phyloP scores from a whole-genome alignment of 257 asterid species.

The Solanum neorickii region DNA sequence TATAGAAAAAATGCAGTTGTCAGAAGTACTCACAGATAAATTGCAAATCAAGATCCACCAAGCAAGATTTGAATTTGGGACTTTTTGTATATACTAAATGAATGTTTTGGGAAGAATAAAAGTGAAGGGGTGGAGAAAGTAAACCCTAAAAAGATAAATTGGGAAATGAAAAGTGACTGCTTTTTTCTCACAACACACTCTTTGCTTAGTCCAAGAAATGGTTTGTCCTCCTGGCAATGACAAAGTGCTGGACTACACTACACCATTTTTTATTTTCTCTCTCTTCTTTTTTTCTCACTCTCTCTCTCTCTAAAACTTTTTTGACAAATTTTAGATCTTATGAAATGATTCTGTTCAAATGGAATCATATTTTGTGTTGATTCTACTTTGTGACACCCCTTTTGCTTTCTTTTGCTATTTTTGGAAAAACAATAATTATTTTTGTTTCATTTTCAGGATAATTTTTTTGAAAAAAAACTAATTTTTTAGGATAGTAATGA shows the following conservation, averaged over 20 bases:
- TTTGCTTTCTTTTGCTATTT: neutral
- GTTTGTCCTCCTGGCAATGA: neutral
- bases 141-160: neutral
- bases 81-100: neutral
- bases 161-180: neutral
- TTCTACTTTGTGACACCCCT: neutral
- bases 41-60: neutral
- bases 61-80: neutral
- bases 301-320: neutral
- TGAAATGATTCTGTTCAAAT: neutral
- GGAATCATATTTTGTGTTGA: neutral
- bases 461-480: too few relatives aligned
- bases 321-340: neutral
- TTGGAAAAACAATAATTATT: neutral
- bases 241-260: neutral
- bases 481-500: neutral
- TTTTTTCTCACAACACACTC: neutral
- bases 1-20: neutral
- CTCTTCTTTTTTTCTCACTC: neutral
- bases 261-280: neutral
- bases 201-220: neutral
- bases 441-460: neutral
- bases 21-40: neutral
- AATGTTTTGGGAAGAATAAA: neutral
- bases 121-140: neutral